A percentile compares a stretch with the other conserved stretches of the same genome.
Conservation (phyloP, 1,139 yeast genomes). For the Yamadazyma atlantica region DNA sequence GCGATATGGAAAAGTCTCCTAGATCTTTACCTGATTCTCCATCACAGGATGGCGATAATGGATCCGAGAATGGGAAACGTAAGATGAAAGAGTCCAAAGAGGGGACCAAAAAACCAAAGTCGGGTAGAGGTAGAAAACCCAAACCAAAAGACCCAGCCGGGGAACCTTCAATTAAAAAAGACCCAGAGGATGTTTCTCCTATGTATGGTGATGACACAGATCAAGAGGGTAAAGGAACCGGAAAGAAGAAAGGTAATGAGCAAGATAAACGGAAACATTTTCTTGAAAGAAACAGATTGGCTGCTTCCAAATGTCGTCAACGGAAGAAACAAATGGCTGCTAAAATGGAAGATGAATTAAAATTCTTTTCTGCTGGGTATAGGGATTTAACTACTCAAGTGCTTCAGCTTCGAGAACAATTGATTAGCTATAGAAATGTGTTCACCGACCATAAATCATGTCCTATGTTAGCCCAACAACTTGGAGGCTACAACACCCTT, state of each 20-base stretch:
- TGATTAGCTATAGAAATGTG: conserved; percentile 48
- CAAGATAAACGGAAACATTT: conserved; percentile 75
- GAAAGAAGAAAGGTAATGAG: conserved; percentile 14
- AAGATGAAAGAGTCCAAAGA: not conserved
- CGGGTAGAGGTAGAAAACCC: conserved; percentile 9
- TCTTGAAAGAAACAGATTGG: conserved; percentile 87
- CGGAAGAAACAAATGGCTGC: conserved; percentile 87
- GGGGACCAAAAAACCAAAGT: conserved; percentile 6
- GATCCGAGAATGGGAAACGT: conserved; percentile 2
- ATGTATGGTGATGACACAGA: conserved; percentile 10
- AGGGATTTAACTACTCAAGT: conserved; percentile 63
- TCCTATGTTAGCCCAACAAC: conserved; percentile 29
- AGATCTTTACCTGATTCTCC: not conserved
- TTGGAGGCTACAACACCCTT: conserved; percentile 40
- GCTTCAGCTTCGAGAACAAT: conserved; percentile 55
- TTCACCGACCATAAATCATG: conserved; percentile 41
- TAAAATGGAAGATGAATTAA: conserved; percentile 76
- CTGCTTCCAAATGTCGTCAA: conserved; percentile 94
- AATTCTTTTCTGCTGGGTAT: conserved; percentile 70
- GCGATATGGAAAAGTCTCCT: not conserved
- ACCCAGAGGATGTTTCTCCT: conserved; percentile 4
- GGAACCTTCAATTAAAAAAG: conserved; percentile 1
- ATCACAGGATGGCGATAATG: too few species aligned
- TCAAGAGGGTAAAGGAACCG: conserved; percentile 9
- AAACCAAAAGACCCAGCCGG: conserved; percentile 7